Base-by-base conservation (phyloP, 169 alveolate species). In the Fabrea salina region DNA sequence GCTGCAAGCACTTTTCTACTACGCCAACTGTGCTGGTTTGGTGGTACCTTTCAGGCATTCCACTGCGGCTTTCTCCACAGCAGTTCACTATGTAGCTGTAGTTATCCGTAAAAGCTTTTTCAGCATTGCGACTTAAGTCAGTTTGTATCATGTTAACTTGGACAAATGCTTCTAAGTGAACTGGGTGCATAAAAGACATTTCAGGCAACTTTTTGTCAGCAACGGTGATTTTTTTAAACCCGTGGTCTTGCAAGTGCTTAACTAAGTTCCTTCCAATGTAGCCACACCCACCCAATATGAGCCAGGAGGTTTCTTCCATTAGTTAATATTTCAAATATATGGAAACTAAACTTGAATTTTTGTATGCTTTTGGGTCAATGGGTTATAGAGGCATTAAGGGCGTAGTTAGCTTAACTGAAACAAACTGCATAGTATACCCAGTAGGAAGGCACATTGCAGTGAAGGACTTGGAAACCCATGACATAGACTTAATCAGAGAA, bases 401-500 rank as follows among this genome's bases (percentile, higher is more conserved):
- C 13, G 37, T 81, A 5, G 19, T 58, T 13, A 22, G 72, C 22
- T 58, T 58, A 8, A 61, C 56, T 37, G 86, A 81, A n/a, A 49
- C 54, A 7, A 39, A 27, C 27, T 57, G 59, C 13, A 66, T 83
- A 41, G 30, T 83, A 32, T 83, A 75, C 70, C 89, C 89, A 33
- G 84, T 41, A 33, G 87, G 87, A 5, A 32, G 84, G 33, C 80
- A 83, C 41, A 40, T 76, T 5, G 89, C 74, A 30, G 70, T 83
- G 13, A 66, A 67, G 25, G 27, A 41, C 37, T 8, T 53, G 11
- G 68, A 50, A 37, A 71, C 19, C 30, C 19, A 58, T 30, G 85
- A 83, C 22, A 76, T 83, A 80, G 47, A 50, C 66, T 83, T 77
- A 50, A 77, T 83, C 19, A 47, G 68, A 32, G 84, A 78, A 41